These are phyloP conservation scores for Trametes pubescens DNA, from an alignment of 1,284 basidiomycete genomes.

Conservation along the genomic window DNA sequence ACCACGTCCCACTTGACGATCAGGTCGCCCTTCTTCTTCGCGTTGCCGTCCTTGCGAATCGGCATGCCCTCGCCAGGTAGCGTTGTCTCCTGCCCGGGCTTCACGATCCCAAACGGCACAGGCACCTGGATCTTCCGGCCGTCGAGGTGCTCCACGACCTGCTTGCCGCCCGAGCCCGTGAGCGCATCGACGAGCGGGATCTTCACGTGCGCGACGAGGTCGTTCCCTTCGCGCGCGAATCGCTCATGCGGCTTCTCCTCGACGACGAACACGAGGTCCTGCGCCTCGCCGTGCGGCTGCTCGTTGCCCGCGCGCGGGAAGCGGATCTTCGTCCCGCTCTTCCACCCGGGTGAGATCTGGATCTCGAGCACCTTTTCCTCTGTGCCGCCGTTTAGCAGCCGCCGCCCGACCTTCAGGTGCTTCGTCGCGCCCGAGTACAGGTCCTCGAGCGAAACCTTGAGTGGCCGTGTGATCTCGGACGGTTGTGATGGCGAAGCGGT, in stretches of 20 bases:
- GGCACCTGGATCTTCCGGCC: slow-evolving; percentile 78
- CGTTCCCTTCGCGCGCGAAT: slow-evolving; percentile 84
- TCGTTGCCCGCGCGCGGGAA: slow-evolving; percentile 92
- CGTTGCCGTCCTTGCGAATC: slow-evolving; percentile 79
- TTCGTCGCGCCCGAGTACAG: slow-evolving; percentile 92
- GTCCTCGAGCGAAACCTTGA: slow-evolving; percentile 90
- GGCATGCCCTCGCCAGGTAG: slow-evolving; percentile 91
- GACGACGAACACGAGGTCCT: slow-evolving; percentile 90
- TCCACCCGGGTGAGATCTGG: slow-evolving; percentile 87
- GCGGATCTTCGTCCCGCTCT: slow-evolving; percentile 90
- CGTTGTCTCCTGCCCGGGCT: slow-evolving; percentile 79
- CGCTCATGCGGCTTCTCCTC: slow-evolving; percentile 88
- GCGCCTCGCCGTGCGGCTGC: slow-evolving; percentile 73
- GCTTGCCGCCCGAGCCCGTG: slow-evolving; percentile 58
- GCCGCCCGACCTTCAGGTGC: slow-evolving; percentile 88
- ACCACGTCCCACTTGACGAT: slow-evolving; percentile 84
- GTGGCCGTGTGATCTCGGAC: slow-evolving; percentile 82
- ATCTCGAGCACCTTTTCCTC: slow-evolving; percentile 95
- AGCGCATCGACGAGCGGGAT: slow-evolving; percentile 89
- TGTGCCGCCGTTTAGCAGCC: slow-evolving; percentile 72
- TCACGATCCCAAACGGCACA: slow-evolving; percentile 76
- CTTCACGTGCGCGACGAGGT: slow-evolving; percentile 70
- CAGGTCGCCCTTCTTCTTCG: slow-evolving; percentile 83
- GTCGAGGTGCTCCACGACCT: slow-evolving; percentile 76
- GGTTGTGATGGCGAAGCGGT: slow-evolving; percentile 46